Base-by-base conservation (phyloP, 2,329 filamentous ascomycete species). In the Epichloe hybrida region DNA sequence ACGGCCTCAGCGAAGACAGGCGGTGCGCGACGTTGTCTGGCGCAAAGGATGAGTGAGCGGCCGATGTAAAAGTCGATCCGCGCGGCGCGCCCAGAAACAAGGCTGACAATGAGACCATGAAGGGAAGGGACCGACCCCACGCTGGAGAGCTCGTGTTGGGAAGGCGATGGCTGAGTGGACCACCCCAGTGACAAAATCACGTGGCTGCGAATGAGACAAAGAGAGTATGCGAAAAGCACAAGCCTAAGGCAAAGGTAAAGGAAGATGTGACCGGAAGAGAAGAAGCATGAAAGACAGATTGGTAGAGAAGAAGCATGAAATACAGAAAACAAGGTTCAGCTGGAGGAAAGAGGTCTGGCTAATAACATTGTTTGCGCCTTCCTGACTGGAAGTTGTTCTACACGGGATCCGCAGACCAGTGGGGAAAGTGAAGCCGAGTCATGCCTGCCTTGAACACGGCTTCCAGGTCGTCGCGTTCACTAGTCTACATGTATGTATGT, bases 41-140 rank as follows among this genome's bases (percentile, higher is more conserved):
- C 57, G 53, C 59, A 59, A 58, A 59, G 57, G 54, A 56, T 58
- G 57, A 61, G 56, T 38, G 21, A 27, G 38, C 41, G 62, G 61
- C 63, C 55, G 55, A 57, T 65, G 53, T 63, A 60, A 64, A 17
- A 17, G 62, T 62, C 61, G 60, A 58, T 55, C 57, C 52, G 58
- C 57, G 57, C 56, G 58, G 60, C 54, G 55, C 39, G 41, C 42
- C 42, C 17, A 46, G 48, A 52, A 53, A 42, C 52, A 49, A 54
- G 54, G 56, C 54, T 56, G 56, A 39, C 40, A 20, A 23, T 34
- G 39, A 46, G 42, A 45, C 38, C 27, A 42, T 27, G 3, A 20
- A n/a, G 20, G 23, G n/a, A 36, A 17, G 20, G 27, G 17, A 46
- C 43, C 43, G 20, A 36, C 47, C 47, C 47, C 47, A 42, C 47